Evolutionary conservation across 148 eudicot species (phyloP), one percentile per base, ranked within the genome.

Genomic region (Rhododendron simsii): DNA sequence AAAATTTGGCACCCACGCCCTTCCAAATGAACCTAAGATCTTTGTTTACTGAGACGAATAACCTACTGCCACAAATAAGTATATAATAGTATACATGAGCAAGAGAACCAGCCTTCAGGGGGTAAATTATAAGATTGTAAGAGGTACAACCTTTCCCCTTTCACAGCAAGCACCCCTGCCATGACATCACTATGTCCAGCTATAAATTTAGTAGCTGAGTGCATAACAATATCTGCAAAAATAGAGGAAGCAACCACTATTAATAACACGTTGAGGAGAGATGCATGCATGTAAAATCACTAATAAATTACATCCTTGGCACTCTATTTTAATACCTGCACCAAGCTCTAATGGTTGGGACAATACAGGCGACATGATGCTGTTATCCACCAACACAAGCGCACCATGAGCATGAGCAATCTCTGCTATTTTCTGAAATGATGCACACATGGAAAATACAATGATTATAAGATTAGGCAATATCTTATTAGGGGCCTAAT

Each of bases 161-260:
- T 98, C 28, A 98, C 91, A 86, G 98, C 93, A 89, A 98, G 98
- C 82, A 94, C 92, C 8, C 99, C 99, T 13, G 98, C 99, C 99
- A 98, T 98, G 86, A 98, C 88, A 88, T 98, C 99, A 93, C 98
- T 95, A 83, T 98, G 99, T 79, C 99, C 99, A 86, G 98, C 87
- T 83, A 98, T 94, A 88, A 98, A 98, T 88, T 98, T 98, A 26
- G 99, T 98, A 85, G 99, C 99, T 14, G 99, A 95, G 88, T 95
- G 94, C 99, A 98, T 98, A 90, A 98, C 99, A 88, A 98, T 95
- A 88, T 98, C 99, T 98, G 93, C 85, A 85, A 87, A 87, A 87
- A 80, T 57, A 28, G 41, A 87, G 78, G 41, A 84, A 85, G 20
- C 37, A 87, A 81, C 44, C 39, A 75, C n/a, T 57, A 81, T 67